A percentile compares a stretch with the other conserved stretches of the same genome.
These are phyloP conservation scores for Ambrosia hybrid DNA, from an alignment of 140 eudicot genomes.

Conservation along the genomic window DNA sequence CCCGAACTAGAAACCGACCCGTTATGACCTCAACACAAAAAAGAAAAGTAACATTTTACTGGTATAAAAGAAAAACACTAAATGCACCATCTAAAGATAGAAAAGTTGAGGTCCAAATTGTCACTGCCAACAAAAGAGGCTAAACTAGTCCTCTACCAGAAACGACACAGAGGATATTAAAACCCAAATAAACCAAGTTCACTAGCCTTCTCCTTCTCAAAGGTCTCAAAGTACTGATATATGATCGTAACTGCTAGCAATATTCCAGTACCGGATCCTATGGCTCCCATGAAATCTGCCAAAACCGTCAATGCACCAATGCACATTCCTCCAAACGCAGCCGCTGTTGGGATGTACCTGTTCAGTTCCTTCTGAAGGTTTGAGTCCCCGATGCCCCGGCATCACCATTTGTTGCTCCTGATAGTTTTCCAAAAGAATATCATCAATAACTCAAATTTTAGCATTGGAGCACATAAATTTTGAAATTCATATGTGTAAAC, in stretches of 20 bases:
- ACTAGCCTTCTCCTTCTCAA: slow-evolving; percentile 24
- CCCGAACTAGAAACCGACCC: neutral
- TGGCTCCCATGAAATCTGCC: slow-evolving; percentile 26
- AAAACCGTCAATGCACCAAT: slow-evolving; percentile 23
- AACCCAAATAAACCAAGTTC: slow-evolving; percentile 22
- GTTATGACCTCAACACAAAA: neutral
- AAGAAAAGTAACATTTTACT: neutral
- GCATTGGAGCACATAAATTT: neutral
- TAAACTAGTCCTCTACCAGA: neutral
- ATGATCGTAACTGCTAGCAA: slow-evolving; percentile 18
- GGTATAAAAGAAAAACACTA: slow-evolving; percentile 1
- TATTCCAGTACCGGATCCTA: slow-evolving; percentile 9
- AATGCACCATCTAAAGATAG: slow-evolving; percentile 18
- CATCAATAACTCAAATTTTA: neutral
- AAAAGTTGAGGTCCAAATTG: slow-evolving; percentile 19
- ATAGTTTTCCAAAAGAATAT: neutral
- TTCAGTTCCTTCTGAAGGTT: slow-evolving; percentile 17
- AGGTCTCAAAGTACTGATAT: slow-evolving; percentile 17
- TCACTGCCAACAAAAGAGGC: slow-evolving; percentile 12
- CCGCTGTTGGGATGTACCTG: slow-evolving; percentile 23
- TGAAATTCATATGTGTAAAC: neutral
- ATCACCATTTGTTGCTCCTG: slow-evolving; percentile 27
- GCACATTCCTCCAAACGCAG: slow-evolving; percentile 23
- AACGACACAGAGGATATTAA: neutral
- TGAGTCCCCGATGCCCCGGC: slow-evolving; percentile 19